Base-by-base conservation (phyloP, 345 rosid genomes). In the Populus tremula region DNA sequence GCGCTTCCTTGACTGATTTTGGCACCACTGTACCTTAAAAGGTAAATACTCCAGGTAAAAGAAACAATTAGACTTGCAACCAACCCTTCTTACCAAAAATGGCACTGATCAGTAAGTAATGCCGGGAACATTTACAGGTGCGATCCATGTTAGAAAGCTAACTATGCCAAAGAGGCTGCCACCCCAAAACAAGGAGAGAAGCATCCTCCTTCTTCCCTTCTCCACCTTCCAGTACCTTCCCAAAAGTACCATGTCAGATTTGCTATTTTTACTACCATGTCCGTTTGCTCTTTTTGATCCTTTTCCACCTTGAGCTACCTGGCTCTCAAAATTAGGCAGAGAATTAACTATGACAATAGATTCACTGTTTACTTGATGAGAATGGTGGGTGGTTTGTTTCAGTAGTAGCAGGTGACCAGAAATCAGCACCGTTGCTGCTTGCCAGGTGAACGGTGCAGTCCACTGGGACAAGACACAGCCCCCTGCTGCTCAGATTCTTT, bases 391-490 rank as follows among this genome's bases (percentile, higher is more conserved):
- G 50, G 70, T 85, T 74, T 73, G 74, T 84, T 50, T 80, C 83
- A 85, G 66, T 87, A 5, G 90, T 84, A 33, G 89, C 89, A 31
- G 98, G 94, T 67, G 96, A 90, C 97, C 98, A 95, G 78, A 86
- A 89, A 90, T 95, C 97, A 16, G 97, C 97, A 21, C 99, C 98
- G 75, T 91, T 93, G 75, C 81, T 83, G 70, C 78, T 86, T 6
- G 82, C 91, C 83, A 91, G 91, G 80, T 87, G 92, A 39, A 82
- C 72, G 71, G 93, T 88, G 79, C 84, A 89, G 0, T 87, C 92
- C 76, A 89, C 80, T 1, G 97, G 97, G 53, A 91, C 97, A 66
- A 95, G 83, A 76, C 99, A 93, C 49, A 95, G 78, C 20, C 99
- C 99, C 76, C 91, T 88, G 83, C 93, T 93, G 81, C 89, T 87